phyloP scores from a whole-genome alignment of 78 protist species.

The Polysphondylium violaceum region DNA sequence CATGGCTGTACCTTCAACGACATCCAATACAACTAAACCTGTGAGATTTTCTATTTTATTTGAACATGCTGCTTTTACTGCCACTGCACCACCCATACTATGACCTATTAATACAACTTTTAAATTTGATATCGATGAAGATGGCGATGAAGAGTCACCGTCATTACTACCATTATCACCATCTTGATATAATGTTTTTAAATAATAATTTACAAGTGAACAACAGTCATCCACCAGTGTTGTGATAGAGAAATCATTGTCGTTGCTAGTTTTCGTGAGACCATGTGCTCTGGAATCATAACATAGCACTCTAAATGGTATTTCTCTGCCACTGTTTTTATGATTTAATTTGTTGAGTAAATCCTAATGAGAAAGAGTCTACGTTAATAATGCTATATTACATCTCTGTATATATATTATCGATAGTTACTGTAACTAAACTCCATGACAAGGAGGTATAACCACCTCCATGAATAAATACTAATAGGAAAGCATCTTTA shows the following conservation, averaged over 20 bases:
- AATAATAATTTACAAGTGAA: conserved; percentile 9
- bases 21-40: conserved; percentile 89
- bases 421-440: conserved; percentile 26
- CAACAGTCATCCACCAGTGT: conserved; percentile 62
- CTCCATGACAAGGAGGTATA: conserved; percentile 75
- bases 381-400: no score
- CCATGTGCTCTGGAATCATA: conserved; percentile 82
- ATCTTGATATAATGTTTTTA: neutral
- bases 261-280: conserved; percentile 57
- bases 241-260: conserved; percentile 49
- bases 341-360: neutral
- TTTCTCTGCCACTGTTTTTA: neutral
- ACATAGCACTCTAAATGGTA: conserved; percentile 20
- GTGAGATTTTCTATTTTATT: conserved; percentile 6
- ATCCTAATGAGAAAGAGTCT: neutral
- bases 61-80: conserved; percentile 3
- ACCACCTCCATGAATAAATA: conserved; percentile 80
- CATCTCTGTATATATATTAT: no score
- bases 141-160: no score
- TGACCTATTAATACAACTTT: conserved; percentile 84
- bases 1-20: conserved; percentile 93
- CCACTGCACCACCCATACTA: conserved; percentile 83
- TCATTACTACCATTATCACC: neutral
- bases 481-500: conserved; percentile 33
- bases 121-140: neutral